Percentiles rank a stretch among this genome's conserved stretches.
Conservation (phyloP, 2,329 filamentous ascomycete species). For the Metarhizium guizhouense region DNA sequence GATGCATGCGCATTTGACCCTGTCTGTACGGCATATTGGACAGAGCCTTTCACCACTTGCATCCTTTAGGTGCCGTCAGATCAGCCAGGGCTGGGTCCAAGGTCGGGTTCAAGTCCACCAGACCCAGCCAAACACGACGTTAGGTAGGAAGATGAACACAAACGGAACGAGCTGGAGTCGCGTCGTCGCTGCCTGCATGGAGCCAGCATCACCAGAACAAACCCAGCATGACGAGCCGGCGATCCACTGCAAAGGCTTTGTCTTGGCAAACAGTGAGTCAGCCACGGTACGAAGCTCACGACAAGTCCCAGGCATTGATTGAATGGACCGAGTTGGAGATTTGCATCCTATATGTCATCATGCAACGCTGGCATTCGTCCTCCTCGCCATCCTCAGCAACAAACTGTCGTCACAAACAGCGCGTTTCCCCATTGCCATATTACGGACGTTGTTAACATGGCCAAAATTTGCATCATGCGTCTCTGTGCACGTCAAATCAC, state of each 20-base stretch:
- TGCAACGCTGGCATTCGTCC: background rate
- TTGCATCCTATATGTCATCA: background rate
- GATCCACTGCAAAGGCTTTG: too few species aligned
- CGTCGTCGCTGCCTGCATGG: background rate
- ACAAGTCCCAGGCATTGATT: too few species aligned
- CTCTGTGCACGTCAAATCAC: background rate
- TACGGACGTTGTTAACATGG: background rate
- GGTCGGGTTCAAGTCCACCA: too few species aligned
- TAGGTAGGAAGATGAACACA: background rate
- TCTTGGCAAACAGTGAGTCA: background rate
- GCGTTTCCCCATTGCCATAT: background rate
- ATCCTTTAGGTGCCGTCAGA: background rate
- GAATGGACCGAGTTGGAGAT: too few species aligned
- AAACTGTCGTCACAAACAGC: background rate
- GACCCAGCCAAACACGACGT: background rate
- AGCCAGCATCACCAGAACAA: background rate
- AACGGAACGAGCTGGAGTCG: background rate
- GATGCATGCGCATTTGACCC: background rate
- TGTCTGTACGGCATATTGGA: background rate
- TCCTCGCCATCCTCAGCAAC: background rate
- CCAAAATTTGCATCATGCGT: background rate
- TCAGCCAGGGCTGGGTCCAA: too few species aligned
- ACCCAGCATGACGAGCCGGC: background rate
- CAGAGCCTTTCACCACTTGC: background rate
- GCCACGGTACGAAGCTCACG: background rate